Conservation (phyloP, 1,139 yeast species). For the Zygosaccharomyces sapae region DNA sequence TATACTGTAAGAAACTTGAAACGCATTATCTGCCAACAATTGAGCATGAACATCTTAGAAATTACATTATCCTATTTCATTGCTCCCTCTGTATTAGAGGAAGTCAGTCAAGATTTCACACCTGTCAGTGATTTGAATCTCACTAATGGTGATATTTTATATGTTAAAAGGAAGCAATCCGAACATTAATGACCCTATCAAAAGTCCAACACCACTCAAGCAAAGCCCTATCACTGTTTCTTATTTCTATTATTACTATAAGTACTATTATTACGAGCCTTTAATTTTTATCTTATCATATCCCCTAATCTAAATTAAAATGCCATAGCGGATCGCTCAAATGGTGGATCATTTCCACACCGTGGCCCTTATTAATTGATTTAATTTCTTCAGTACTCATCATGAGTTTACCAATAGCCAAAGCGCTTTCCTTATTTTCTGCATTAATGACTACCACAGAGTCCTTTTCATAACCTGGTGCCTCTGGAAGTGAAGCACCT, state of each 20-base stretch:
- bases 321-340: slow-evolving; percentile 90
- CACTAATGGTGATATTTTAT: slow-evolving; percentile 14
- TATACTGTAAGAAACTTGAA: slow-evolving; percentile 26
- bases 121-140: slow-evolving; percentile 19
- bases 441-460: slow-evolving; percentile 79
- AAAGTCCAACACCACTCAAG: not conserved
- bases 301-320: slow-evolving; percentile 42
- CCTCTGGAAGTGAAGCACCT: slow-evolving; percentile 81
- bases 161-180: slow-evolving; percentile 8
- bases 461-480: slow-evolving; percentile 55
- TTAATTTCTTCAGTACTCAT: slow-evolving; percentile 92
- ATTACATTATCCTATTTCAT: slow-evolving; percentile 15
- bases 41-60: slow-evolving; percentile 9
- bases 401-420: slow-evolving; percentile 80
- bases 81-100: slow-evolving; percentile 12
- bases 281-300: slow-evolving; percentile 5
- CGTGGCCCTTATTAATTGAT: slow-evolving; percentile 79
- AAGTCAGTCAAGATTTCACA: slow-evolving; percentile 25
- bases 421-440: slow-evolving; percentile 86
- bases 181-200: not conserved
- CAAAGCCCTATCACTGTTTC: not conserved
- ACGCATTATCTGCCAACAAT: slow-evolving; percentile 18
- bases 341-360: slow-evolving; percentile 79
- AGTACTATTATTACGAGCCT: not conserved
- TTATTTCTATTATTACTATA: not conserved